Base-by-base conservation (phyloP, 306 rosid species). In the Oemleria cerasiformis region DNA sequence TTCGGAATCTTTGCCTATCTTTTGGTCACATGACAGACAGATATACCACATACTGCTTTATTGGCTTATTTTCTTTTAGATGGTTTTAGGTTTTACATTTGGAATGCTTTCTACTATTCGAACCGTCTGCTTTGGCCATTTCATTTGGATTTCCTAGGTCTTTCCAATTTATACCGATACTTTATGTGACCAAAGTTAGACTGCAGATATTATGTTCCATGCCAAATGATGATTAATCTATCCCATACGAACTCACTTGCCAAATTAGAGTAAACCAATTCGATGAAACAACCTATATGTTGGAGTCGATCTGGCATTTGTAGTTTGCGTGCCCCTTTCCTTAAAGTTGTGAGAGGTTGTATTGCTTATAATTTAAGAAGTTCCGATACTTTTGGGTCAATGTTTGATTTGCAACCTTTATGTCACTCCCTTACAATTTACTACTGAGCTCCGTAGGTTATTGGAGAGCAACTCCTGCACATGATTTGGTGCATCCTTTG, bases 1-100 rank as follows among this genome's bases (percentile, higher is more conserved):
- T 83, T 69, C 74, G 48, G 67, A 80, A 43, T 79, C 77, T 61
- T 70, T 64, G 30, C 4, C 25, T 38, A 53, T 42, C 53, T 67
- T 15, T 53, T 55, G 49, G 38, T n/a, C 50, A 68, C 39, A 17
- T 14, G 12, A 51, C 2, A 34, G 9, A 68, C n/a, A 43, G 36
- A 53, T 14, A n/a, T 19, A 20, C 72, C 13, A 68, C 30, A 25
- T 25, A 25, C 2, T 25, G 38, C 49, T 39, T 67, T n/a, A 30
- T 47, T 1, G 45, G 61, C 61, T 19, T 10, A 67, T 48, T 30
- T 20, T 45, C 21, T 36, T 68, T 4, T 38, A 4, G 8, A 11
- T 16, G 13, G 6, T 60, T 15, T 39, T 60, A 60, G 19, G 44
- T 36, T 51, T 2, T 3, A 17, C 45, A 6, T 4, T 17, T 17